A percentile compares a stretch with the other conserved stretches of the same genome.
phyloP scores from a whole-genome alignment of 768 basidiomycete genomes.

The Lactarius psammicola region DNA sequence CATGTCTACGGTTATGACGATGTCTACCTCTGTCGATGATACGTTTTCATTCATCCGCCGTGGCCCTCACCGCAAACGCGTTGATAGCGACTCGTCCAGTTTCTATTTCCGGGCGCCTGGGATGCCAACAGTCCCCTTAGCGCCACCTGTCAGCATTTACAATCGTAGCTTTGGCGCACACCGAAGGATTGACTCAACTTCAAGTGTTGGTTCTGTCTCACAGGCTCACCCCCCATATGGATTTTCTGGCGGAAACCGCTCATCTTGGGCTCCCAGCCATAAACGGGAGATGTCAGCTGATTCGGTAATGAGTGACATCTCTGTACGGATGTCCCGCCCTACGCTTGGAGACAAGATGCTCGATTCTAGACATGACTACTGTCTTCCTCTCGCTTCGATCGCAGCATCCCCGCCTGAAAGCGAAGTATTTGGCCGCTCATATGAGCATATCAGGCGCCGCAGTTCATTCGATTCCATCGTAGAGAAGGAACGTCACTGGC shows the following conservation, averaged over 20 bases:
- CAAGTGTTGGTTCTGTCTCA: constrained; percentile 57
- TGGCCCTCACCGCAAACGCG: constrained; percentile 47
- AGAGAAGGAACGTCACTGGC: constrained; percentile 44
- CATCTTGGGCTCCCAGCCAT: constrained; percentile 57
- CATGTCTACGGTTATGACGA: constrained; percentile 52
- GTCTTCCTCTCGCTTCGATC: constrained; percentile 58
- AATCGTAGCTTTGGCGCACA: constrained; percentile 58
- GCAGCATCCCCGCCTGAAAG: constrained; percentile 62
- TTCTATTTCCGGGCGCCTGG: constrained; percentile 63
- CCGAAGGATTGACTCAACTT: constrained; percentile 56
- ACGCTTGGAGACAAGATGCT: constrained; percentile 90
- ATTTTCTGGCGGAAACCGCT: constrained; percentile 49
- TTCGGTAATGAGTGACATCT: constrained; percentile 64
- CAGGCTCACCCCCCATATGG: constrained; percentile 56
- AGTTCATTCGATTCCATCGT: constrained; percentile 66
- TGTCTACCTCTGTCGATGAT: constrained; percentile 52
- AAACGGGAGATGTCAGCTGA: constrained; percentile 58
- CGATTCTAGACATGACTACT: constrained; percentile 52
- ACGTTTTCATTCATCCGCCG: constrained; percentile 63
- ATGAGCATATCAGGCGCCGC: constrained; percentile 37
- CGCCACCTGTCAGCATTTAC: constrained; percentile 70
- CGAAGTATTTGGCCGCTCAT: constrained; percentile 29
- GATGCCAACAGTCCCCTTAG: constrained; percentile 51
- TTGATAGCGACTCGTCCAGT: constrained; percentile 75
- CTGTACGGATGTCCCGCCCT: constrained; percentile 62